Evolutionary conservation across 2,329 filamentous ascomycete genomes (phyloP), one percentile per base, ranked within the genome.

Genomic region (Dothistroma septosporum): DNA sequence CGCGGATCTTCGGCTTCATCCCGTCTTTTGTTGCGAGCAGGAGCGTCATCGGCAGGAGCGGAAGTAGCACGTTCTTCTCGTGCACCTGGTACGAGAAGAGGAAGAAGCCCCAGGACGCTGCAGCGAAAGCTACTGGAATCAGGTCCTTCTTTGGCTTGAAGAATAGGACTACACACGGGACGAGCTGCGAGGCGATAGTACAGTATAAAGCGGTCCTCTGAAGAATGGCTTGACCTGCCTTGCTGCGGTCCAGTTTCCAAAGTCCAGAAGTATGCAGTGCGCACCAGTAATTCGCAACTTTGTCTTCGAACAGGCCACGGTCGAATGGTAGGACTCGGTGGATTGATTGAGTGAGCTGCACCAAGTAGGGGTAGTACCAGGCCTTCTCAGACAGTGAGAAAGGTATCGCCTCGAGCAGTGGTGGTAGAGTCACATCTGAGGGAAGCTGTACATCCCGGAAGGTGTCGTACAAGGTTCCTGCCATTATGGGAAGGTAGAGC

Each of bases 211-310:
- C 91, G 1, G 86, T 84, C 57, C 85, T 85, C 73, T 96, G 91
- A 32, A 99, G 84, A 6, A 91, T 74, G 8, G 83, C 81, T 2
- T 85, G 76, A 0, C 90, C 86, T 66, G 91, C 94, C 19, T 84
- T 79, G 64, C 89, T 85, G 28, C 50, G 50, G n/a, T 53, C 31
- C 41, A 99, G 84, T 77, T 99, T 99, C 78, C 96, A 82, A 58
- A 95, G 82, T 6, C 73, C 73, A 12, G 72, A 74, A 0, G 94
- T 88, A 73, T 97, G 95, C 59, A 93, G 82, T 4, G 92, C 88
- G 73, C 94, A 99, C 94, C 94, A 99, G 70, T 97, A 89, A 73
- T 99, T 99, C 71, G 94, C 94, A 21, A 99, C 95, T 76, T 99
- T 99, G 79, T 97, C 94, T 77, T 99, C 95, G 70, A 97, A 99